A percentile compares a stretch with the other conserved stretches of the same genome.
phyloP scores from a whole-genome alignment of 2,329 filamentous ascomycete species.

The Ophiostoma piceae region DNA sequence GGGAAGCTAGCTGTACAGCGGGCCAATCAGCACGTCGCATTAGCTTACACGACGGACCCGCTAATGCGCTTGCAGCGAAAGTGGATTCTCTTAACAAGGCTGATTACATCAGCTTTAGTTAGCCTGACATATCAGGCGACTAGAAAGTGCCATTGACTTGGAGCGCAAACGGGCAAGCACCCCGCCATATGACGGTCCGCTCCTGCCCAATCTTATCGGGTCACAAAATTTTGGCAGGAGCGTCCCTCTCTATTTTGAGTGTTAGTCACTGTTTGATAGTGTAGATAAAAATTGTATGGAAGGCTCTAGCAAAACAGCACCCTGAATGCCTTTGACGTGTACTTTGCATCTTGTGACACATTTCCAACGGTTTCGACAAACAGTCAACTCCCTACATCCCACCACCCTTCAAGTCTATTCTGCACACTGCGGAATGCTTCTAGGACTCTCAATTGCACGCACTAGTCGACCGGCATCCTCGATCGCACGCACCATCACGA shows the following conservation, averaged over 20 bases:
- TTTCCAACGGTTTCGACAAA: neutral
- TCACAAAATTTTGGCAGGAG: slow-evolving; percentile 6
- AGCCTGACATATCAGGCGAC: slow-evolving; percentile 22
- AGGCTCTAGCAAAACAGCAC: slow-evolving; percentile 14
- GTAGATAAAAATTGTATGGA: slow-evolving; percentile 3
- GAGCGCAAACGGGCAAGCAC: slow-evolving; percentile 11
- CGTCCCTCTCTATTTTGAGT: neutral
- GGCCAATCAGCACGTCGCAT: slow-evolving; percentile 15
- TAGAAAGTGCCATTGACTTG: neutral
- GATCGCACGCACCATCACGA: slow-evolving; percentile 17
- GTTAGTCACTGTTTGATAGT: neutral
- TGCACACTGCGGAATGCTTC: slow-evolving; percentile 24
- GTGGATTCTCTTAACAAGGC: neutral
- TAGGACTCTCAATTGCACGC: slow-evolving; percentile 19
- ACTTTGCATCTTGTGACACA: neutral
- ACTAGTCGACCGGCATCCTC: slow-evolving; percentile 14
- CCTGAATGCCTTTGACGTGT: neutral
- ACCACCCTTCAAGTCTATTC: neutral
- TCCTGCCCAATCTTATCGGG: slow-evolving; percentile 19
- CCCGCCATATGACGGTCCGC: slow-evolving; percentile 13
- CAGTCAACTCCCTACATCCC: neutral
- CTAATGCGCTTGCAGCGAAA: neutral
- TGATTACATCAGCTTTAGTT: neutral
- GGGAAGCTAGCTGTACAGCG: slow-evolving; percentile 14
- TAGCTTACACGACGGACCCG: neutral